Evolutionary conservation across 148 eudicot genomes (phyloP).

Genomic region (Camellia granthamiana): DNA sequence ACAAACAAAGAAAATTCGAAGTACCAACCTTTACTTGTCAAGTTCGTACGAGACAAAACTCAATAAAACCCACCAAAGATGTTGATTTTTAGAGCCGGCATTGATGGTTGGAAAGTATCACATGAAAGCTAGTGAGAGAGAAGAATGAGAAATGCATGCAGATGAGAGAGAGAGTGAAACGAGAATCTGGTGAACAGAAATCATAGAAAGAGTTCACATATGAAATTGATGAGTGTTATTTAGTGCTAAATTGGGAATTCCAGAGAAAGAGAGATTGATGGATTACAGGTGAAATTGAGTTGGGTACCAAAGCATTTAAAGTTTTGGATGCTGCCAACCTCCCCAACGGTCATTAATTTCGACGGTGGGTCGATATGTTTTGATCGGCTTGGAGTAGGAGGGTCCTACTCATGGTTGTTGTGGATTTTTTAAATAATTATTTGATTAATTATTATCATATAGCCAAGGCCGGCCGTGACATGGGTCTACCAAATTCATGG

Average conservation of each 20-base stretch:
- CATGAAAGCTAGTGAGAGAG: not conserved
- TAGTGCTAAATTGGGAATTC: not conserved
- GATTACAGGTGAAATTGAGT: slow-evolving; percentile 18
- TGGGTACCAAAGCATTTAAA: slow-evolving; percentile 28
- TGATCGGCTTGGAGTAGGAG: too few relatives aligned
- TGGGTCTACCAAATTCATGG: too few relatives aligned
- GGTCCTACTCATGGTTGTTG: too few relatives aligned
- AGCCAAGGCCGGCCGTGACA: too few relatives aligned
- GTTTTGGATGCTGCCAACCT: slow-evolving; percentile 22
- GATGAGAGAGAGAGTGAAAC: not conserved
- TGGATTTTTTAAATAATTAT: too few relatives aligned
- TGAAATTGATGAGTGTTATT: not conserved
- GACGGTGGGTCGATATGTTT: not conserved
- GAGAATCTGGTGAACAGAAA: not conserved
- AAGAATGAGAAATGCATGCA: slow-evolving; percentile 14
- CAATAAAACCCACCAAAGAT: slow-evolving; percentile 15
- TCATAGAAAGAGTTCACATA: not conserved
- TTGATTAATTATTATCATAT: too few relatives aligned
- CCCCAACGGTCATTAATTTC: slow-evolving; percentile 38
- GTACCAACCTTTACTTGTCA: slow-evolving; percentile 36
- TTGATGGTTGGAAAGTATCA: not conserved
- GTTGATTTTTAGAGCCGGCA: slow-evolving; percentile 10
- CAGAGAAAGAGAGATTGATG: slow-evolving; percentile 19
- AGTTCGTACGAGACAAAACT: slow-evolving; percentile 18
- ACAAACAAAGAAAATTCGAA: not conserved